Base-by-base conservation (phyloP, 2,329 filamentous ascomycete genomes). In the Didymella arachidicola region DNA sequence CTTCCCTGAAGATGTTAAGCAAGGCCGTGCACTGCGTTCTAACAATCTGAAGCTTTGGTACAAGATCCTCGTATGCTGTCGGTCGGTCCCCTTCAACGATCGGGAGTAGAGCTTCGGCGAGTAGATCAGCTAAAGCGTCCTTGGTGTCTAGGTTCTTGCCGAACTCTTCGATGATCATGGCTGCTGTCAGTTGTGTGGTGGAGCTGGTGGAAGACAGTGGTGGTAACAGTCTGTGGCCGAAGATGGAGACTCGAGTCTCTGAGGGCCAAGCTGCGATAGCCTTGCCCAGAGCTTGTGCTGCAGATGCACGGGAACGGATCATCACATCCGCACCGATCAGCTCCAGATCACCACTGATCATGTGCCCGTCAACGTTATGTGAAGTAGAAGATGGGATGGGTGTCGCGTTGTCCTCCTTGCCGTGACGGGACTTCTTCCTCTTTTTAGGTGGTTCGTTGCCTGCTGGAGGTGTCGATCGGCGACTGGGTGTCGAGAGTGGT, bases 301-400 rank as follows among this genome's bases (percentile, higher is more conserved):
- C 92, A 59, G 87, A 90, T n/a, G 96, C 89, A 66, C 94, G 91
- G 7, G 93, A 97, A 61, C 94, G 88, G 48, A 98, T 87, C 76
- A 99, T 86, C 7, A 89, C 89, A 60, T 99, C 95, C 69, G 90
- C 86, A 30, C 95, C 93, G 26, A 99, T 93, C 41, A 99, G 83
- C 72, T 99, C 96, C 45, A 98, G 89, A 70, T 99, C 96, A 50
- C 96, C 95, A 73, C 94, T 91, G 82, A 99, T 93, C 89, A 99
- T 97, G 67, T 96, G 93, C 10, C 93, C 95, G 75, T 99, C 95
- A 18, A 99, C 92, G 75, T 99, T 97, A 77, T 99, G 95, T 7
- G 71, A 71, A 7, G 61, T 60, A 1, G 90, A 86, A n/a, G 90
- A 85, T 4, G 84, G 79, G 1, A 85, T 79, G 1, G 85, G 80